Conservation (phyloP, 305 asterid genomes). For the Solanum hybrid region DNA sequence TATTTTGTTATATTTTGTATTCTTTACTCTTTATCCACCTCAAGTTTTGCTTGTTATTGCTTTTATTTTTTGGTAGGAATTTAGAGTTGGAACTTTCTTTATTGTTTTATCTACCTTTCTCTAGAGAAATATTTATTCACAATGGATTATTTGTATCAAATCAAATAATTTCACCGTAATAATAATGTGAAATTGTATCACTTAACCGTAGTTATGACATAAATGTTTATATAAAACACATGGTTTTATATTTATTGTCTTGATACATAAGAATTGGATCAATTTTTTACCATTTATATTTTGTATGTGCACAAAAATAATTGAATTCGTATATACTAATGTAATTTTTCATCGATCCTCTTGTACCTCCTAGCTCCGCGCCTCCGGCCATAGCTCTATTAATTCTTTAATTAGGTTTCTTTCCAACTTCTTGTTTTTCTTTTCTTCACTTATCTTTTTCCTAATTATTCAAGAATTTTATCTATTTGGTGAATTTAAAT, state of each 20-base stretch:
- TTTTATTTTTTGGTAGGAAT: neutral
- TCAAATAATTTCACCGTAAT: neutral
- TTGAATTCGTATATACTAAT: neutral
- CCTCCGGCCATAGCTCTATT: neutral
- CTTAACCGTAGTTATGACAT: neutral
- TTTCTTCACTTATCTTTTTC: neutral
- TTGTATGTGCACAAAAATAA: neutral
- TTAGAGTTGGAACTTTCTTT: neutral
- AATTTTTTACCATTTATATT: neutral
- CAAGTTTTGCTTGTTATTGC: neutral
- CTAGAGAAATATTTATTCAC: neutral
- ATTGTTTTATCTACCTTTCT: neutral
- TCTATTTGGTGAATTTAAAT: neutral
- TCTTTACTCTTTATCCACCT: neutral
- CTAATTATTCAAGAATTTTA: neutral
- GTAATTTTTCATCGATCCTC: neutral
- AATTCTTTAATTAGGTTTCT: neutral
- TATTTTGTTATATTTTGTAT: neutral
- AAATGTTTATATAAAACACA: neutral
- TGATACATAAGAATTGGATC: neutral
- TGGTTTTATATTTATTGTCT: neutral
- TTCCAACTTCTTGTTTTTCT: neutral
- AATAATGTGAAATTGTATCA: neutral
- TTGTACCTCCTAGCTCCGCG: neutral
- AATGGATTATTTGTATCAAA: neutral